These are phyloP conservation scores for Fonsecaea pedrosoi DNA, from an alignment of 2,329 filamentous ascomycete genomes.

Conservation along the genomic window DNA sequence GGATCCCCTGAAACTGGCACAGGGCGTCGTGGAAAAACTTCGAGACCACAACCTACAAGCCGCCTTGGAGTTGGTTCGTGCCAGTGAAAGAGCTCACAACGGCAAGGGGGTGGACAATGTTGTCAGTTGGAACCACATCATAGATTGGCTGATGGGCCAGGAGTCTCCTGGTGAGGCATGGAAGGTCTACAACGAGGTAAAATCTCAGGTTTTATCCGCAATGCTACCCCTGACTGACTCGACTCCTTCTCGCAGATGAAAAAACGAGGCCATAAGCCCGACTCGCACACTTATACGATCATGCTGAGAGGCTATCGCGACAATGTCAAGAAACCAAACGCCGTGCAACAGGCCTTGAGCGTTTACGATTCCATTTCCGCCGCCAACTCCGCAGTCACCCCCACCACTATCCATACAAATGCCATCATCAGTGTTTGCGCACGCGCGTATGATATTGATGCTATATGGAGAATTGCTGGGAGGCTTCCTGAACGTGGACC, in stretches of 20 bases:
- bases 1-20: conserved; percentile 76
- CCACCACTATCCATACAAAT: conserved; percentile 84
- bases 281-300: conserved; percentile 81
- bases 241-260: conserved; percentile 74
- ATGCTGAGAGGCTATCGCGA: conserved; percentile 77
- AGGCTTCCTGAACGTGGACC: conserved; percentile 70
- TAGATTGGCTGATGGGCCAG: conserved; percentile 71
- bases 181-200: conserved; percentile 86
- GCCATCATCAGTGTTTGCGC: conserved; percentile 84
- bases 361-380: conserved; percentile 78
- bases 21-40: conserved; percentile 69
- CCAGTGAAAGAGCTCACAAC: conserved; percentile 29
- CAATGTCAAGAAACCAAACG: conserved; percentile 63
- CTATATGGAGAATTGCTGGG: conserved; percentile 77
- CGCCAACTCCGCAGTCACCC: conserved; percentile 68
- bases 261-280: conserved; percentile 82
- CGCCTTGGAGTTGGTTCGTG: conserved; percentile 70
- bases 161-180: conserved; percentile 69
- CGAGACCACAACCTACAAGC: conserved; percentile 66
- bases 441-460: conserved; percentile 75
- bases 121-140: conserved; percentile 87
- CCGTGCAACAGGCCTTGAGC: conserved; percentile 71
- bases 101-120: conserved; percentile 63
- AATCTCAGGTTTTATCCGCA: background rate
- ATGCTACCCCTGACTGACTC: background rate